These are phyloP conservation scores for Colletotrichum ledebouriae DNA, from an alignment of 2,329 filamentous ascomycete species.

Conservation along the genomic window DNA sequence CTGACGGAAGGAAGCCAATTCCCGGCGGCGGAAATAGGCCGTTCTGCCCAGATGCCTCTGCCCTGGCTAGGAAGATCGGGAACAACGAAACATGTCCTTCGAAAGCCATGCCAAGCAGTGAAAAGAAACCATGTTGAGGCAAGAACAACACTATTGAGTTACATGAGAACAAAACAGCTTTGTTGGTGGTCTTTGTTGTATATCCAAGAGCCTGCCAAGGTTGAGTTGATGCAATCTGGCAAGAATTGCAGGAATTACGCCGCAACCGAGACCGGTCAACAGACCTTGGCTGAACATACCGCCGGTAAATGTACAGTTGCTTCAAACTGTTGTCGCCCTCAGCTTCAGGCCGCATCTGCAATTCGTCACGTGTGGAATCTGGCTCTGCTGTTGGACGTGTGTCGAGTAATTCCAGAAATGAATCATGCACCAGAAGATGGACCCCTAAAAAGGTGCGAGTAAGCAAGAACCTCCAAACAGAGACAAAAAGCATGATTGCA, in stretches of 20 bases:
- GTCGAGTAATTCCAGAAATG: not conserved
- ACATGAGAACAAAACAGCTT: not conserved
- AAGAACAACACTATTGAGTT: not conserved
- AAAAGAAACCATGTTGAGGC: not conserved
- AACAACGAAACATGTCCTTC: slow-evolving; percentile 5
- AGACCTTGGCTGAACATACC: not conserved
- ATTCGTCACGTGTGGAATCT: slow-evolving; percentile 10
- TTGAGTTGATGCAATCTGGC: not conserved
- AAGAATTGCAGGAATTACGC: not conserved
- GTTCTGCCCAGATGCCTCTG: not conserved
- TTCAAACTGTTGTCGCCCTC: no score
- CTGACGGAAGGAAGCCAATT: not conserved
- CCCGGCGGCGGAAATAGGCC: not conserved
- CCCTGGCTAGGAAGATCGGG: not conserved
- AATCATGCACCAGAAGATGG: slow-evolving; percentile 1
- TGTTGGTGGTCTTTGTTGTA: slow-evolving; percentile 8
- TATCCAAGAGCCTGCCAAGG: not conserved
- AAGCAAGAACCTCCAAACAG: slow-evolving; percentile 16
- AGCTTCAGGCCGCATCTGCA: slow-evolving; percentile 1
- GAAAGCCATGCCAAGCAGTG: not conserved
- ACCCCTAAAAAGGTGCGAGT: slow-evolving; percentile 16
- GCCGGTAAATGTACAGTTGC: no score
- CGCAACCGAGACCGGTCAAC: not conserved
- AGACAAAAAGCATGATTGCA: not conserved
- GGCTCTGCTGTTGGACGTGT: not conserved